Conservation (phyloP, 768 basidiomycete species). For the Leccinum arenicola region DNA sequence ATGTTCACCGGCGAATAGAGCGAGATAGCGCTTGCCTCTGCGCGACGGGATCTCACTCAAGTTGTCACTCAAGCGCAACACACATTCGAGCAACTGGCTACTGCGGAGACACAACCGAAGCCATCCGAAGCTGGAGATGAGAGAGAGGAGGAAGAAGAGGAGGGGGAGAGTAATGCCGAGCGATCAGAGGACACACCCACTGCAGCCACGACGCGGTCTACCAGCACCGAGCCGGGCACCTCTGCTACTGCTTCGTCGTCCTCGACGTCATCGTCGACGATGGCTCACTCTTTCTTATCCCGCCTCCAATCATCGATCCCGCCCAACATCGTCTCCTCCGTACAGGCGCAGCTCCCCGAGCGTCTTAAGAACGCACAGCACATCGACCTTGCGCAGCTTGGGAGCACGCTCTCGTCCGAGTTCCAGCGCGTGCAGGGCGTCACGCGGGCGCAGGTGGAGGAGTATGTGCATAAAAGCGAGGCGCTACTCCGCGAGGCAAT, state of each 20-base stretch:
- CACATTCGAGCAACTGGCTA: conserved; percentile 57
- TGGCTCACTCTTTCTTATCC: conserved; percentile 54
- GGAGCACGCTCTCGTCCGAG: conserved; percentile 59
- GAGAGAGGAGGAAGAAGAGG: too few relatives aligned
- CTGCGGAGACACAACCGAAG: conserved; percentile 23
- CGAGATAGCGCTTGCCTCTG: conserved; percentile 62
- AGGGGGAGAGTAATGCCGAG: too few relatives aligned
- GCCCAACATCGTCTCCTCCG: too few relatives aligned
- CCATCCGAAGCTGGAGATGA: too few relatives aligned
- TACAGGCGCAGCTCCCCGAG: too few relatives aligned
- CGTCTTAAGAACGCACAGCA: too few relatives aligned
- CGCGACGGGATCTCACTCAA: conserved; percentile 67
- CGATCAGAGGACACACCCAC: conserved; percentile 15
- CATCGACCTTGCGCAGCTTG: conserved; percentile 42
- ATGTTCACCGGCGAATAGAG: conserved; percentile 42
- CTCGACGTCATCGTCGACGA: conserved; percentile 10
- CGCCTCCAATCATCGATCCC: conserved; percentile 28
- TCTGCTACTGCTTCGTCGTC: conserved; percentile 3
- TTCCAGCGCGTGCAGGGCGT: conserved; percentile 75
- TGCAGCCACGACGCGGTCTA: conserved; percentile 17
- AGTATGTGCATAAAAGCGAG: conserved; percentile 78
- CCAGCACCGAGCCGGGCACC: conserved; percentile 15
- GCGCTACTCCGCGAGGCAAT: conserved; percentile 62
- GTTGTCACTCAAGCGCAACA: conserved; percentile 70
- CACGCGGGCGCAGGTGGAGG: conserved; percentile 75